phyloP scores from a whole-genome alignment of 176 grass and related monocot species.

The Zizania latifolia region DNA sequence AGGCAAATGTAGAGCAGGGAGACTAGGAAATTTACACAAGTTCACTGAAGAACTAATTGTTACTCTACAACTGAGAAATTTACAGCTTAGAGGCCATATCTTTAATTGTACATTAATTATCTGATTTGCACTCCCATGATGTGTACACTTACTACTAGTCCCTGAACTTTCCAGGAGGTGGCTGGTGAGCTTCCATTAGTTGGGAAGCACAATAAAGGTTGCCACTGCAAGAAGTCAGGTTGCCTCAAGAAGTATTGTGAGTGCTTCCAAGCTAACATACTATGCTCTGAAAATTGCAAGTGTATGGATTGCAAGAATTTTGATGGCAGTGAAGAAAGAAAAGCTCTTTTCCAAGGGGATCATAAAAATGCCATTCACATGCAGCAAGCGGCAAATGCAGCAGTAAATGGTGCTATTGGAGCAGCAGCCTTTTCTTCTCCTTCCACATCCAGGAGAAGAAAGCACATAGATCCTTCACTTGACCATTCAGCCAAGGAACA shows the following conservation, averaged over 20 bases:
- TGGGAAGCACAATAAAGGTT: constrained; percentile 97
- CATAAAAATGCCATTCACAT: constrained; percentile 57
- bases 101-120: constrained; percentile 14
- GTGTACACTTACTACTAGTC: constrained; percentile 17
- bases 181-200: constrained; percentile 59
- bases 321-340: constrained; percentile 85
- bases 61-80: background rate
- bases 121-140: background rate
- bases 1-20: background rate
- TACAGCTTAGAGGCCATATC: background rate
- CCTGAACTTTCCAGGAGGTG: constrained; percentile 51
- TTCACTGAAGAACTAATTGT: background rate
- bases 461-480: constrained; percentile 55
- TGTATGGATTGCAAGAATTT: constrained; percentile 98
- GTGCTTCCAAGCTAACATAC: constrained; percentile 97
- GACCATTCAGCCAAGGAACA: constrained; percentile 50
- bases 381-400: constrained; percentile 82
- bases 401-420: constrained; percentile 78
- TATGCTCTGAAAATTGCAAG: constrained; percentile 98
- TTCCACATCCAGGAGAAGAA: constrained; percentile 70
- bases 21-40: background rate
- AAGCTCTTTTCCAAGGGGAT: constrained; percentile 58
- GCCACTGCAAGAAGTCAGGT: constrained; percentile 98
- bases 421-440: constrained; percentile 60
- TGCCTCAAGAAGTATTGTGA: constrained; percentile 99